Evolutionary conservation across 1,284 basidiomycete species (phyloP).

Genomic region (Tilletia horrida): DNA sequence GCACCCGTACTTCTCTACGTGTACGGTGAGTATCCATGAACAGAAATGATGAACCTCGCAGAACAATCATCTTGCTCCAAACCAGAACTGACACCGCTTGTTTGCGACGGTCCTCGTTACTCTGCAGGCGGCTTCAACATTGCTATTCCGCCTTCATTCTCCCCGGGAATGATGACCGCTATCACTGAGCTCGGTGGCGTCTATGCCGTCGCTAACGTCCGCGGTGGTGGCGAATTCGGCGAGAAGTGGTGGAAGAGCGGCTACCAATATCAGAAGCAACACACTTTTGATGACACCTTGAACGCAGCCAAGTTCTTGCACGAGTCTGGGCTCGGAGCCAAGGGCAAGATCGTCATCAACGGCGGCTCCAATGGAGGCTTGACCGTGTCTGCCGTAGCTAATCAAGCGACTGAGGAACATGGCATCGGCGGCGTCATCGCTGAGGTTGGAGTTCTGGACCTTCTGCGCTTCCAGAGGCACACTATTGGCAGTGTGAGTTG

Average conservation of each 20-base stretch:
- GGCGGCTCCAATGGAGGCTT: conserved; percentile 62
- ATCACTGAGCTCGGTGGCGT: conserved; percentile 71
- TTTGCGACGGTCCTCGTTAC: no score
- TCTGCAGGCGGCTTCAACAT: conserved; percentile 58
- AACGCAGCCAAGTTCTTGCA: conserved; percentile 68
- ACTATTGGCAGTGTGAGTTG: conserved; percentile 16
- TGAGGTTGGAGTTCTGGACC: conserved; percentile 65
- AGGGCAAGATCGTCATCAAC: conserved; percentile 73
- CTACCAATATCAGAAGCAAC: conserved; percentile 57
- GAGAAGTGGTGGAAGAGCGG: conserved; percentile 61
- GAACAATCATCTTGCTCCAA: no score
- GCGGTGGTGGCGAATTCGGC: conserved; percentile 81
- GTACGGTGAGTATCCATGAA: conserved; percentile 59
- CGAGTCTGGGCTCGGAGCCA: conserved; percentile 67
- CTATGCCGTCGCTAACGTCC: conserved; percentile 63
- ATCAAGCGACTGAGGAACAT: conserved; percentile 73
- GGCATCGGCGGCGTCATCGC: conserved; percentile 63
- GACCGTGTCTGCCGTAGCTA: conserved; percentile 73
- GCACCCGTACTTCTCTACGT: conserved; percentile 77
- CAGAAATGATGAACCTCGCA: no score
- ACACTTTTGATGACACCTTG: conserved; percentile 68
- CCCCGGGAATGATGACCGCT: conserved; percentile 70
- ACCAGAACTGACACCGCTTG: no score
- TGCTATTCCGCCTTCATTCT: conserved; percentile 71
- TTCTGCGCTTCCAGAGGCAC: conserved; percentile 59